Percentiles rank a stretch among this genome's conserved stretches.
phyloP scores from a whole-genome alignment of 805 yeast species.

The Henningerozyma blattae region DNA sequence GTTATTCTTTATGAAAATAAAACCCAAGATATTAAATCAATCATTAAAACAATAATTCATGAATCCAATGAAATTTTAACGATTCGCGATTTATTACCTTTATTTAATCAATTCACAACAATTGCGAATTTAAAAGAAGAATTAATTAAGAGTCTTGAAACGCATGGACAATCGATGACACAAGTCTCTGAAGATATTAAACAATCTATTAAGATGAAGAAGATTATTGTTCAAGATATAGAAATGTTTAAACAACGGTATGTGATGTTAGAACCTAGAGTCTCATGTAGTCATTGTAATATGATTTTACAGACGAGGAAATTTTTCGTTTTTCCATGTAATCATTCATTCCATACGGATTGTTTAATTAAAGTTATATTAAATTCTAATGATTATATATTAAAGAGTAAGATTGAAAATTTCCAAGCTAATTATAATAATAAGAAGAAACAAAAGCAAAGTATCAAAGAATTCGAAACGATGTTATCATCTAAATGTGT shows the following conservation, averaged over 20 bases:
- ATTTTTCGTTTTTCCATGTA: constrained; percentile 79
- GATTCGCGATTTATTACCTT: constrained; percentile 72
- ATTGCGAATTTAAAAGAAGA: constrained; percentile 79
- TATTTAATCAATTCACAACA: constrained; percentile 73
- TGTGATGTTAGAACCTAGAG: constrained; percentile 70
- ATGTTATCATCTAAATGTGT: constrained; percentile 55
- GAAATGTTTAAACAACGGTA: constrained; percentile 39
- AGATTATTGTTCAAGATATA: constrained; percentile 50
- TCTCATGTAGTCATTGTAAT: constrained; percentile 65
- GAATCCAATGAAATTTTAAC: constrained; percentile 40
- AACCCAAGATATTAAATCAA: constrained; percentile 20
- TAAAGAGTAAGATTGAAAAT: constrained; percentile 49
- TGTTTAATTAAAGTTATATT: constrained; percentile 59
- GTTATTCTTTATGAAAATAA: constrained; percentile 19
- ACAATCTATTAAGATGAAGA: constrained; percentile 50
- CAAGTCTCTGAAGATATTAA: constrained; percentile 64
- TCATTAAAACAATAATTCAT: constrained; percentile 26
- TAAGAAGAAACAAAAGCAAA: constrained; percentile 17
- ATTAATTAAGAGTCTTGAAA: constrained; percentile 66
- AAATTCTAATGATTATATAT: constrained; percentile 51
- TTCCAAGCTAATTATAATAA: constrained; percentile 13
- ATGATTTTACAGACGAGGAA: constrained; percentile 57
- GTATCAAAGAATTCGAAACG: constrained; percentile 40
- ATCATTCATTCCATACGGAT: constrained; percentile 80
- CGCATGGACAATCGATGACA: constrained; percentile 53